phyloP scores from a whole-genome alignment of 2,329 filamentous ascomycete species.

The Ilyonectria sp. region DNA sequence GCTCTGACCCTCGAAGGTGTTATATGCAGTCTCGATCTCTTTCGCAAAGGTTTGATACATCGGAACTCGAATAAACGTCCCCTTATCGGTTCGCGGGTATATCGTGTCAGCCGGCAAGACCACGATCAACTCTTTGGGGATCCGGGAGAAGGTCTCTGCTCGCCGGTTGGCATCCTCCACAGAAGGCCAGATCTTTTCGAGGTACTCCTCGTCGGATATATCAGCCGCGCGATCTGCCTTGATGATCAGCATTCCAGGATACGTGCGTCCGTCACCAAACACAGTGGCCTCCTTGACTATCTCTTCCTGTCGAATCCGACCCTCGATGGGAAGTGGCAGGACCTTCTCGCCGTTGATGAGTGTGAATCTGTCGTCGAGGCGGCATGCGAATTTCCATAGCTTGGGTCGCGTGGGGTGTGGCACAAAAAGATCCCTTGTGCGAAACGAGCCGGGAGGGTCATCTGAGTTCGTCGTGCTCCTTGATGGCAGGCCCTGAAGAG shows the following conservation, averaged over 20 bases:
- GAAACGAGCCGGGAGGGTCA: constrained; percentile 61
- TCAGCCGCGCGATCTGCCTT: constrained; percentile 60
- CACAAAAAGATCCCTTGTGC: constrained; percentile 61
- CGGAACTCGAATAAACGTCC: constrained; percentile 66
- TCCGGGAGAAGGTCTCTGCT: constrained; percentile 66
- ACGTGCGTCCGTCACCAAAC: constrained; percentile 68
- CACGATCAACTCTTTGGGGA: constrained; percentile 67
- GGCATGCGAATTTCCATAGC: constrained; percentile 62
- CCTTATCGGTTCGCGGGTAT: constrained; percentile 68
- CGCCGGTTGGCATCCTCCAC: constrained; percentile 66
- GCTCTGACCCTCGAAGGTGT: constrained; percentile 34
- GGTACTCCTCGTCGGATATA: constrained; percentile 60
- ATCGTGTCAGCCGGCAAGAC: constrained; percentile 60
- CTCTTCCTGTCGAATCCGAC: constrained; percentile 65
- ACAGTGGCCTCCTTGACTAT: constrained; percentile 70
- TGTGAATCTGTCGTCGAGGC: constrained; percentile 62
- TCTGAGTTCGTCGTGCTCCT: constrained; percentile 55
- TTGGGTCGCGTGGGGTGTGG: constrained; percentile 58
- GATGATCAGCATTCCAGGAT: constrained; percentile 69
- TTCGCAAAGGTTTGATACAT: constrained; percentile 62
- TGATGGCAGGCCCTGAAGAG: constrained; percentile 56
- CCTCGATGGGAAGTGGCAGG: constrained; percentile 64
- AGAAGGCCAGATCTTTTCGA: constrained; percentile 64
- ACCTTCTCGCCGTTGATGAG: constrained; percentile 66
- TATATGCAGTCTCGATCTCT: constrained; percentile 60